Evolutionary conservation across 768 basidiomycete genomes (phyloP).

Genomic region (Russula emetica): DNA sequence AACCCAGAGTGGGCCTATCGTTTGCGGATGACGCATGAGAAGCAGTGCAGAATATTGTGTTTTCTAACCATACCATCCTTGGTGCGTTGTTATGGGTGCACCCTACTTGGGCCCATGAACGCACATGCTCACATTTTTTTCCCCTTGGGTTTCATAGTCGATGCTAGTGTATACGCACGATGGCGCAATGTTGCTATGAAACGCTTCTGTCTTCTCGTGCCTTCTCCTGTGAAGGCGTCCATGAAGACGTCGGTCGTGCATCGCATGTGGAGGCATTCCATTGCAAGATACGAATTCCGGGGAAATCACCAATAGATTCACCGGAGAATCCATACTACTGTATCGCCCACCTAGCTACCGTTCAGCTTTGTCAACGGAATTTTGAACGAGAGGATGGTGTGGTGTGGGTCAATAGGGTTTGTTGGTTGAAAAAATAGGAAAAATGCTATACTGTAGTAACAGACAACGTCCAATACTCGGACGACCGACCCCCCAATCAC

Average conservation of each 20-base stretch:
- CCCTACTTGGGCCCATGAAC: neutral
- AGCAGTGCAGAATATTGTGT: neutral
- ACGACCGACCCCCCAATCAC: too few species aligned
- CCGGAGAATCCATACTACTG: neutral
- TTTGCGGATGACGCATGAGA: conserved; percentile 53
- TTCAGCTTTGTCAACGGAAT: too few species aligned
- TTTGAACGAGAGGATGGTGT: too few species aligned
- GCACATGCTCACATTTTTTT: neutral
- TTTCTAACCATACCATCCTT: neutral
- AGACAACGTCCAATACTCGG: too few species aligned
- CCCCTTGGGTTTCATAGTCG: neutral
- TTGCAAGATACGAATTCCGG: neutral
- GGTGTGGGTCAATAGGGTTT: too few species aligned
- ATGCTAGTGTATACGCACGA: neutral
- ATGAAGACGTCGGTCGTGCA: too few species aligned
- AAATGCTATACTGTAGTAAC: too few species aligned
- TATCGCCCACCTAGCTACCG: too few species aligned
- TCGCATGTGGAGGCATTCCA: too few species aligned
- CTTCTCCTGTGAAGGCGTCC: neutral
- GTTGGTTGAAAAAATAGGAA: too few species aligned
- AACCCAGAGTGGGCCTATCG: conserved; percentile 45
- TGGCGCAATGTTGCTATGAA: neutral
- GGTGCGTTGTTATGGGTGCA: neutral
- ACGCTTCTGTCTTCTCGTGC: neutral
- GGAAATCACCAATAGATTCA: neutral